Percentiles rank a stretch among this genome's conserved stretches.
These are phyloP conservation scores for Tetratostichococcus sp. DNA, from an alignment of 139 green algal genomes.

Conservation along the genomic window DNA sequence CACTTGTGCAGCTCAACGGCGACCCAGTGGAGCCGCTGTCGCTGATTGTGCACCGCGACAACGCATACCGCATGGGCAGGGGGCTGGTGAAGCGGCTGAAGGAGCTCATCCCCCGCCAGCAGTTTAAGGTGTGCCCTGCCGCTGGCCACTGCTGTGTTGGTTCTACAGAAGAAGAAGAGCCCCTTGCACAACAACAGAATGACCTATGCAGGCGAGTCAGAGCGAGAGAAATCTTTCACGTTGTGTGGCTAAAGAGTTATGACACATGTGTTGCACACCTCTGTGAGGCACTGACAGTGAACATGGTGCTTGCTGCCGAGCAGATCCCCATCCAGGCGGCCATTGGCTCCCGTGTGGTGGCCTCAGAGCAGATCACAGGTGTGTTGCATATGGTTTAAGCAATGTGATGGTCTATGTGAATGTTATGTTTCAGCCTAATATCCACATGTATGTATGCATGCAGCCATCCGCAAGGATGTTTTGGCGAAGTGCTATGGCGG, in stretches of 20 bases:
- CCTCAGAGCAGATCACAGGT: slow-evolving; percentile 58
- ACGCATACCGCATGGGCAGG: slow-evolving; percentile 57
- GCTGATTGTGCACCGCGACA: slow-evolving; percentile 78
- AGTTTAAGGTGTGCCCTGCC: slow-evolving; percentile 72
- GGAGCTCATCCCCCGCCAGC: slow-evolving; percentile 91
- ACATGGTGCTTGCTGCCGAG: neutral
- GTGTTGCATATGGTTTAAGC: too few relatives aligned
- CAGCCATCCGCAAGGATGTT: slow-evolving; percentile 93
- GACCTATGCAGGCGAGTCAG: too few relatives aligned
- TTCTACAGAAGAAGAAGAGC: too few relatives aligned
- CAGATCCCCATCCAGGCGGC: slow-evolving; percentile 70
- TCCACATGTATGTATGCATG: too few relatives aligned
- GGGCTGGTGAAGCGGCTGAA: slow-evolving; percentile 86
- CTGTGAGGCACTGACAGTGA: too few relatives aligned
- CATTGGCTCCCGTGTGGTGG: slow-evolving; percentile 82
- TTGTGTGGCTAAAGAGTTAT: too few relatives aligned
- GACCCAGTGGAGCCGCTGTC: slow-evolving; percentile 73
- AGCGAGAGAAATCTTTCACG: too few relatives aligned
- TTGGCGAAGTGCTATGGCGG: slow-evolving; percentile 97
- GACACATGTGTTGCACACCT: too few relatives aligned
- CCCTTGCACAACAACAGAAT: too few relatives aligned
- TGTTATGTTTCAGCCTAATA: too few relatives aligned
- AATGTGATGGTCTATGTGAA: too few relatives aligned
- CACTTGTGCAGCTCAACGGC: neutral
- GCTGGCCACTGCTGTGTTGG: too few relatives aligned